Conservation (phyloP, 768 basidiomycete genomes). For the Boletus rex-veris region DNA sequence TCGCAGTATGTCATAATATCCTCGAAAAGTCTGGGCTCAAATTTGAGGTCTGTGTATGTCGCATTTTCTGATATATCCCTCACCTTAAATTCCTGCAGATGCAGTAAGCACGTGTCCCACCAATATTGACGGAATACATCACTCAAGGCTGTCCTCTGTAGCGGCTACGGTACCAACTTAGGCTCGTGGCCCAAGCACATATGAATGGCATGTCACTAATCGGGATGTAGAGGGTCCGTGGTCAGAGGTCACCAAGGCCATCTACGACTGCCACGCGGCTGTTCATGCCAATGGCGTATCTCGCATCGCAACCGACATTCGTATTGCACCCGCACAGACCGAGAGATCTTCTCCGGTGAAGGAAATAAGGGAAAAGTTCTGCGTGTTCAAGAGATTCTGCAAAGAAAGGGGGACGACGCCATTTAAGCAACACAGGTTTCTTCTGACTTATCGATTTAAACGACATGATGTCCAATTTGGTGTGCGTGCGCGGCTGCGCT, state of each 20-base stretch:
- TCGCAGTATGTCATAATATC: conserved; percentile 79
- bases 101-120: conserved; percentile 32
- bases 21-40: conserved; percentile 80
- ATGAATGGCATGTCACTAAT: neutral
- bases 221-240: conserved; percentile 68
- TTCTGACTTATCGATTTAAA: neutral
- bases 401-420: conserved; percentile 24
- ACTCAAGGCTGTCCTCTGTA: conserved; percentile 27
- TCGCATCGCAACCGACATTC: conserved; percentile 86
- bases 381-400: conserved; percentile 78
- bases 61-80: neutral
- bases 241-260: conserved; percentile 77
- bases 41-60: conserved; percentile 58
- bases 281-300: conserved; percentile 75
- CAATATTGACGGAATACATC: conserved; percentile 33
- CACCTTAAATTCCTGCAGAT: conserved; percentile 22
- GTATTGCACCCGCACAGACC: conserved; percentile 85
- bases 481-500: too few species aligned
- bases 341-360: conserved; percentile 54
- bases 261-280: conserved; percentile 87
- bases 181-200: conserved; percentile 38
- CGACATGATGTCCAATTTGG: neutral
- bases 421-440: neutral
- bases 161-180: conserved; percentile 90
- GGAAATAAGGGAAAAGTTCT: conserved; percentile 80